Percentiles rank a stretch among this genome's conserved stretches.
These are phyloP conservation scores for Ophiocordyceps australis DNA, from an alignment of 2,329 filamentous ascomycete genomes.

Conservation along the genomic window DNA sequence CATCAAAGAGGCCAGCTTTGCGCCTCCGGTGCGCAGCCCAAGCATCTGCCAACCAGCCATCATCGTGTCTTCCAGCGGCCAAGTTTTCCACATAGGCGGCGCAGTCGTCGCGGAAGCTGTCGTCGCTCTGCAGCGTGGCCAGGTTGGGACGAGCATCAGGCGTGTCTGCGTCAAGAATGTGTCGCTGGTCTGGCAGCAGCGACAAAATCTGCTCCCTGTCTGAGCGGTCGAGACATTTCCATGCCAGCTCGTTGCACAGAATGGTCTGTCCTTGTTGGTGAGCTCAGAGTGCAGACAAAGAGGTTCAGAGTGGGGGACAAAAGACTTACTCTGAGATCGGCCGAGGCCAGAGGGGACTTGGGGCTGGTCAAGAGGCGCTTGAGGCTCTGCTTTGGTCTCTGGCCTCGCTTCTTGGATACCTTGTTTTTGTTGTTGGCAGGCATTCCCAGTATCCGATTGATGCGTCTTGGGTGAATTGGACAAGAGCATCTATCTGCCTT, in stretches of 20 bases:
- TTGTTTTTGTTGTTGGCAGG: no score
- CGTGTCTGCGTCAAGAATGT: conserved; percentile 17
- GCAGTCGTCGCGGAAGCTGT: conserved; percentile 27
- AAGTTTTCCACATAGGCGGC: conserved; percentile 27
- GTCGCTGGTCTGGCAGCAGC: conserved; percentile 16
- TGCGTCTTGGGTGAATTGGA: no score
- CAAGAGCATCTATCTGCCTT: no score
- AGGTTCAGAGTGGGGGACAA: no score
- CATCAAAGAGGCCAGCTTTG: conserved; percentile 28
- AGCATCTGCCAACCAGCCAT: conserved; percentile 31
- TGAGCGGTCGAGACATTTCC: conserved; percentile 14
- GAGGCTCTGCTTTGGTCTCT: conserved; percentile 51
- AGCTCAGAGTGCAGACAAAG: not conserved
- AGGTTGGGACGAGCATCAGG: conserved; percentile 22
- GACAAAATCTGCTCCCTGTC: conserved; percentile 17
- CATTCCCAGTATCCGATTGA: no score
- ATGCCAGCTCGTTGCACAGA: conserved; percentile 17
- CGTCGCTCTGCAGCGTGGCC: conserved; percentile 22
- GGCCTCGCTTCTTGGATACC: conserved; percentile 54
- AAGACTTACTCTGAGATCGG: conserved; percentile 16
- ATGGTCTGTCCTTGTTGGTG: conserved; percentile 11
- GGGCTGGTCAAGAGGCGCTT: conserved; percentile 33
- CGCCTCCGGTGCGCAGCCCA: conserved; percentile 31
- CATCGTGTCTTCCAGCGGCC: conserved; percentile 27
- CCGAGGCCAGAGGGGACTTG: conserved; percentile 18